These are phyloP conservation scores for Sugiyamaella smithiae DNA, from an alignment of 805 yeast genomes.

Conservation along the genomic window DNA sequence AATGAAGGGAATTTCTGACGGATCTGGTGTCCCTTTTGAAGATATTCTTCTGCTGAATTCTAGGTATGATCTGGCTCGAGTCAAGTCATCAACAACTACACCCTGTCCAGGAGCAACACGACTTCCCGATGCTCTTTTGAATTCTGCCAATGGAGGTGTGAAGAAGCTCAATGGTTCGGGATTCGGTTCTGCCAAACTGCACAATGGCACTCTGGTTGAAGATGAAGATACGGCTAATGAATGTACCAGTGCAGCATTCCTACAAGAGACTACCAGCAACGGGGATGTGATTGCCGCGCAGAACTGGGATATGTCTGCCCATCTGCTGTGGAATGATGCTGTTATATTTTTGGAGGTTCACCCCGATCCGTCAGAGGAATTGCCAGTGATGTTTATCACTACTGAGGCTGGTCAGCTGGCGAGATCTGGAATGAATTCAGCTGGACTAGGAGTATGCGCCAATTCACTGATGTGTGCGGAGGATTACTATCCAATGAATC, in stretches of 20 bases:
- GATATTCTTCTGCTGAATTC: conserved; percentile 9
- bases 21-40: conserved; percentile 2
- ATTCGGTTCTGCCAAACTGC: neutral
- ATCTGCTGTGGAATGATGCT: conserved; percentile 3
- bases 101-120: conserved; percentile 4
- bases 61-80: conserved; percentile 8
- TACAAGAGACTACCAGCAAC: neutral
- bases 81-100: neutral
- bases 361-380: conserved; percentile 4
- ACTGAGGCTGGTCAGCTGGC: conserved; percentile 13
- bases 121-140: neutral
- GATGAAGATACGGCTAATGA: conserved; percentile 9
- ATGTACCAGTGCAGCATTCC: conserved; percentile 8
- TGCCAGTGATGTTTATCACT: conserved; percentile 7
- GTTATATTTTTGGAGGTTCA: conserved; percentile 6
- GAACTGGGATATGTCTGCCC: conserved; percentile 12
- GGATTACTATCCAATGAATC: conserved; percentile 1
- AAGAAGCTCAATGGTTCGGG: neutral
- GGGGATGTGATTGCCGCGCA: conserved; percentile 6
- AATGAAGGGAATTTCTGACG: conserved; percentile 10
- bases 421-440: conserved; percentile 9
- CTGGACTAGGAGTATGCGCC: conserved; percentile 12
- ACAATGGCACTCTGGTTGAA: neutral
- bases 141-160: neutral
- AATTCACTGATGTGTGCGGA: conserved; percentile 7